phyloP scores from a whole-genome alignment of 2,329 filamentous ascomycete species.

The Ceratocystis colombiana region DNA sequence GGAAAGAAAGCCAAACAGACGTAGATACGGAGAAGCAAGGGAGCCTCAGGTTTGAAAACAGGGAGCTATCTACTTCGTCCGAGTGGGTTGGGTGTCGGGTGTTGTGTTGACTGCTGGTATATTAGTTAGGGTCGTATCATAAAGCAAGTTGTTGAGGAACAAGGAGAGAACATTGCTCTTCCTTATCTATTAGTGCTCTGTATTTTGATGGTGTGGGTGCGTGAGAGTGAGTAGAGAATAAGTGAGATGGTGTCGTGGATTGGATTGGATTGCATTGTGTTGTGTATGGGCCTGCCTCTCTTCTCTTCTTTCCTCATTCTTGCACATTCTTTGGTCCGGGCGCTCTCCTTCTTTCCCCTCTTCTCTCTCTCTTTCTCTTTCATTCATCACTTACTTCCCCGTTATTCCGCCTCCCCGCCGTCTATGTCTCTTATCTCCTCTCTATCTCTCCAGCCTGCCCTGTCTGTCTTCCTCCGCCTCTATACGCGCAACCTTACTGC shows the following conservation, averaged over 20 bases:
- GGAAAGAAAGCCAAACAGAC: neutral
- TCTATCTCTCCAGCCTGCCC: neutral
- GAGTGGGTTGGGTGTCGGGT: neutral
- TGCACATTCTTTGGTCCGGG: neutral
- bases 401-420: neutral
- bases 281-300: neutral
- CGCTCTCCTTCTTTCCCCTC: neutral
- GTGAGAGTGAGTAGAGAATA: neutral
- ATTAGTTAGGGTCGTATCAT: neutral
- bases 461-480: neutral
- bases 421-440: neutral
- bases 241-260: no score
- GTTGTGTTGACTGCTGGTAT: neutral
- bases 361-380: neutral
- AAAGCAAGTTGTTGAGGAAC: conserved; percentile 7
- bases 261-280: neutral
- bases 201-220: neutral
- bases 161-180: conserved; percentile 12
- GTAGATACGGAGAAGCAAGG: neutral
- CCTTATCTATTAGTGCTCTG: neutral
- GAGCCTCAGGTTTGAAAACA: neutral
- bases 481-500: neutral
- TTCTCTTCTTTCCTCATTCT: neutral
- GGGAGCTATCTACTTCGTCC: neutral
- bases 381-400: neutral